Conservation (phyloP, 2,329 filamentous ascomycete genomes). For the Sporothrix sp. region DNA sequence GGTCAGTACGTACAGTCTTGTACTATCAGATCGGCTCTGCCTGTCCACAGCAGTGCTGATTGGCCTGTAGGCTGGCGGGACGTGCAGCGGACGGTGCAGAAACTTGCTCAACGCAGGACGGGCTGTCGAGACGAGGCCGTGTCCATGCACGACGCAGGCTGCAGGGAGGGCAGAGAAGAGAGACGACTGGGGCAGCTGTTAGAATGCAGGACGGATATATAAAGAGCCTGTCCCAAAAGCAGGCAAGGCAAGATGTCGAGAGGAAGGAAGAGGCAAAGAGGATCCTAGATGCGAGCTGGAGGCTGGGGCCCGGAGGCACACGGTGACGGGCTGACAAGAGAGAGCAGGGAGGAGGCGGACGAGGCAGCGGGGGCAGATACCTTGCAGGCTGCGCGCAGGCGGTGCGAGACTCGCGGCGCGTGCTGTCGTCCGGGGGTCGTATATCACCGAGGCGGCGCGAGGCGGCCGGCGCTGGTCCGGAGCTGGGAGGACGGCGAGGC, state of each 20-base stretch:
- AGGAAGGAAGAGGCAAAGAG: background rate
- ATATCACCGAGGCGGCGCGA: too few species aligned
- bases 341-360: too few species aligned
- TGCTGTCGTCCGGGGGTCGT: too few species aligned
- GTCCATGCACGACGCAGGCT: slow-evolving; percentile 6
- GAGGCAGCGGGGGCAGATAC: too few species aligned
- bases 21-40: too few species aligned
- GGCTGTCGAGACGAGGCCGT: slow-evolving; percentile 8
- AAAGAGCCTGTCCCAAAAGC: background rate
- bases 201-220: slow-evolving; percentile 1
- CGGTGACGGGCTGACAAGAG: too few species aligned
- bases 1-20: too few species aligned
- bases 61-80: background rate
- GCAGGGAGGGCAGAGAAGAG: background rate
- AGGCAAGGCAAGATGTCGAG: too few species aligned
- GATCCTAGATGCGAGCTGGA: background rate
- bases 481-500: background rate
- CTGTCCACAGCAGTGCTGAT: background rate
- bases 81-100: slow-evolving; percentile 3
- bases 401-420: too few species aligned
- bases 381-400: too few species aligned
- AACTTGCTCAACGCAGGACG: slow-evolving; percentile 12
- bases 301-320: background rate
- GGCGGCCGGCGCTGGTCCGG: too few species aligned
- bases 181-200: background rate